A percentile compares a stretch with the other conserved stretches of the same genome.
phyloP scores from a whole-genome alignment of 148 eudicot genomes.

The Nepenthes mirabilis region DNA sequence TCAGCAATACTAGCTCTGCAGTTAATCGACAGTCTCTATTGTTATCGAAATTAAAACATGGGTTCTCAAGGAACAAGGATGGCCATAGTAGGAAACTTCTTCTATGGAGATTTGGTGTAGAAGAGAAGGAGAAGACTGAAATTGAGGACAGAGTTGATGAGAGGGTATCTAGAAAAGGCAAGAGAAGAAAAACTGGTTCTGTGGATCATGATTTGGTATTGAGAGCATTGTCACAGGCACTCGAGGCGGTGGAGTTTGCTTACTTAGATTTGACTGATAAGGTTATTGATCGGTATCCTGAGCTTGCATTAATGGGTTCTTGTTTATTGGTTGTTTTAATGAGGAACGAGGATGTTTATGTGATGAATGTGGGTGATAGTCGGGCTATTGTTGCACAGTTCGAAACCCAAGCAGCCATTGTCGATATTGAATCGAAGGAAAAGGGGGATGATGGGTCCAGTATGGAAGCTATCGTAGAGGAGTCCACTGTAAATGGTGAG shows the following conservation, averaged over 20 bases:
- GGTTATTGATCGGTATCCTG: slow-evolving; percentile 89
- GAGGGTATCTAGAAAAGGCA: slow-evolving; percentile 29
- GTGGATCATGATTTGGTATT: slow-evolving; percentile 75
- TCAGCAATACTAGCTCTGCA: slow-evolving; percentile 54
- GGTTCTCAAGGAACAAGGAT: slow-evolving; percentile 51
- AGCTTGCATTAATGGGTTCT: slow-evolving; percentile 99
- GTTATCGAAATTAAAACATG: slow-evolving; percentile 76
- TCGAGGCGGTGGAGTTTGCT: slow-evolving; percentile 67
- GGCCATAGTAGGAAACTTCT: slow-evolving; percentile 38
- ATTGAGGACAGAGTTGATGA: slow-evolving; percentile 29
- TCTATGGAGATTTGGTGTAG: slow-evolving; percentile 73
- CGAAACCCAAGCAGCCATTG: slow-evolving; percentile 32
- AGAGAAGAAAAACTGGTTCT: slow-evolving; percentile 54
- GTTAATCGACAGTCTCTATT: slow-evolving; percentile 56
- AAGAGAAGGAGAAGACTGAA: slow-evolving; percentile 39
- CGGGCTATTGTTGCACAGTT: slow-evolving; percentile 92
- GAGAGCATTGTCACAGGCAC: slow-evolving; percentile 72
- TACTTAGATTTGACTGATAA: slow-evolving; percentile 90
- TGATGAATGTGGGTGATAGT: slow-evolving; percentile 98
- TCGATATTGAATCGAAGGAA: slow-evolving; percentile 15
- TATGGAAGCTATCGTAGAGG: slow-evolving; percentile 69
- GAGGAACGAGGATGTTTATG: slow-evolving; percentile 99
- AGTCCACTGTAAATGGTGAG: slow-evolving; percentile 22
- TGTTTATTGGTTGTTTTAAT: slow-evolving; percentile 89
- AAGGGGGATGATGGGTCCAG: slow-evolving; percentile 21